Base-by-base conservation (phyloP, 192 early-diverging fungal species). In the Cetraspora pellucida region DNA sequence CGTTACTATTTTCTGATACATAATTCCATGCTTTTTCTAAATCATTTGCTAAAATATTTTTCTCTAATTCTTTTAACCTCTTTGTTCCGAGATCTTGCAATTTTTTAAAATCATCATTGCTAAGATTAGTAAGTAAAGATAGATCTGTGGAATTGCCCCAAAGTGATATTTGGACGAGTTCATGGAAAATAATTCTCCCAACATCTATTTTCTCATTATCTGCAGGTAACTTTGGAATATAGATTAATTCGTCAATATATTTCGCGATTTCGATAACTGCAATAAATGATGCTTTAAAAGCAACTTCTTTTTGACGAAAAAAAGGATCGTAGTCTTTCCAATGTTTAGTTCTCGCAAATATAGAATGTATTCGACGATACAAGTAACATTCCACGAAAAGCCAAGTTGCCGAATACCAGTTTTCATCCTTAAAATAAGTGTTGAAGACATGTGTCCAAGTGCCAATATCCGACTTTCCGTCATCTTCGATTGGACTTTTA, bases 131-230 rank as follows among this genome's bases (percentile, higher is more conserved):
- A 59, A 95, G 81, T 75, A 97, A 85, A 61, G 92, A 93, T 66
- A 96, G 81, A 69, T 96, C 96, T 0, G 91, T 91, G 43, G 92
- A 90, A 85, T 97, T 97, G 5, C 96, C 96, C 96, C 96, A 97
- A 57, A 97, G 81, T 28, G 88, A 91, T 37, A 94, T 86, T 79
- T 92, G 89, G 43, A 87, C 78, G 77, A 95, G 77, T 77, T 93
- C 93, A 77, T 87, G 82, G 75, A 93, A 93, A 9, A 86, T 80
- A 64, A 90, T 58, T 21, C 84, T 27, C 27, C 79, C 44, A 10
- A 77, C 72, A 17, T 81, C 82, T 30, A 76, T 23, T 17, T 81
- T 75, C 43, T 77, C 74, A 23, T 23, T 50, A 49, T 74, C 74
- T 17, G 8, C 45, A 31, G 17, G 68, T 3, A 54, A 28, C 13